Conservation (phyloP, 306 rosid genomes). For the Cucurbita maxima region DNA sequence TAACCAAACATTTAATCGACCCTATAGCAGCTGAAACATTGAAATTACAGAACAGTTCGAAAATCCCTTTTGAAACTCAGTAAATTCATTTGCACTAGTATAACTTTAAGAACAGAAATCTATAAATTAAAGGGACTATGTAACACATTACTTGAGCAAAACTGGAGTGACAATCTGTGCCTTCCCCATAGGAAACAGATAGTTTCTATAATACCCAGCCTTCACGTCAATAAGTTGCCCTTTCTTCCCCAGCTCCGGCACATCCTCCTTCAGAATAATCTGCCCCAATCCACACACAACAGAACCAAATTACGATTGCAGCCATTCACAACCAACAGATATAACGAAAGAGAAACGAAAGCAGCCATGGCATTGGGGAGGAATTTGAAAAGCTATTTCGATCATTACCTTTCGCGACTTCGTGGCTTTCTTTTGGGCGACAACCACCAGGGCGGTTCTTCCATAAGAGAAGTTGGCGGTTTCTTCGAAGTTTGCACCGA, state of each 20-base stretch:
- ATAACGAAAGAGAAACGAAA: background rate
- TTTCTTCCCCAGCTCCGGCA: conserved; percentile 45
- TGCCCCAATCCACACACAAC: conserved; percentile 22
- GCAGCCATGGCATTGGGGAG: background rate
- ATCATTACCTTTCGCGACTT: conserved; percentile 59
- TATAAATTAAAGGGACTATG: background rate
- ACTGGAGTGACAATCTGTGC: conserved; percentile 72
- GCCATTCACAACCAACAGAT: background rate
- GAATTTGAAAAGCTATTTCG: background rate
- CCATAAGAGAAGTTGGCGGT: conserved; percentile 19
- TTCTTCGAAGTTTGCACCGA: conserved; percentile 26
- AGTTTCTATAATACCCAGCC: conserved; percentile 76
- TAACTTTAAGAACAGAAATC: background rate
- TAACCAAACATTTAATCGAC: background rate
- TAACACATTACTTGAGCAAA: conserved; percentile 58
- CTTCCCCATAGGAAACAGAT: conserved; percentile 52
- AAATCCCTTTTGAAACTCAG: background rate
- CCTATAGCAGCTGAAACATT: background rate
- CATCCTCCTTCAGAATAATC: conserved; percentile 82
- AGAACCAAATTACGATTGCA: background rate
- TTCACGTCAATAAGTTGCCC: conserved; percentile 68
- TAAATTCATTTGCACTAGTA: background rate
- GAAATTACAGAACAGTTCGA: background rate
- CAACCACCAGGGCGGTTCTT: conserved; percentile 18
- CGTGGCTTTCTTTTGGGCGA: conserved; percentile 68